Evolutionary conservation across 1,139 yeast species (phyloP).

Genomic region (Hemisphaericaspora lyxosophila): DNA sequence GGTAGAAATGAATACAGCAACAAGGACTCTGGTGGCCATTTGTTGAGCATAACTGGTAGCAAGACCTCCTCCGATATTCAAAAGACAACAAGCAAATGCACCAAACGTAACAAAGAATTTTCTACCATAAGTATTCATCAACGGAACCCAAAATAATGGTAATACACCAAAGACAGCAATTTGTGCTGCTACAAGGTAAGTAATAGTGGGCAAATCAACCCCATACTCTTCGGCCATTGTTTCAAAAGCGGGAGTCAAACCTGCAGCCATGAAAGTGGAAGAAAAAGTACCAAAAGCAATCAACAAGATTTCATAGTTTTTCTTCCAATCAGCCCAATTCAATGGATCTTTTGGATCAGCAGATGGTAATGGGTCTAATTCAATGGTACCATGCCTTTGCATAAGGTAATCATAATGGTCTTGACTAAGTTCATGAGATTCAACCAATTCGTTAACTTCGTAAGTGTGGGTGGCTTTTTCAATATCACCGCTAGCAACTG

Average conservation of each 20-base stretch:
- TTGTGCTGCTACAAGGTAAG: constrained; percentile 18
- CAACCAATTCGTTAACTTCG: constrained; percentile 6
- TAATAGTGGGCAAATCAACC: constrained; percentile 13
- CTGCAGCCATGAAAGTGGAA: constrained; percentile 20
- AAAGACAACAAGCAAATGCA: constrained; percentile 13
- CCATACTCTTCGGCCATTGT: constrained; percentile 15
- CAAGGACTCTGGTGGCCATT: constrained; percentile 18
- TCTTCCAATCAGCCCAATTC: constrained; percentile 18
- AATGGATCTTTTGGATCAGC: constrained; percentile 18
- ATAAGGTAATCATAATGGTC: constrained; percentile 16
- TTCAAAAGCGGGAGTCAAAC: constrained; percentile 18
- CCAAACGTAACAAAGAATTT: constrained; percentile 11
- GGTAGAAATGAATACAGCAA: constrained; percentile 15
- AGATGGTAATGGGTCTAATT: constrained; percentile 19
- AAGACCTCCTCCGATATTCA: constrained; percentile 18
- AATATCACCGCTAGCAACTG: constrained; percentile 5
- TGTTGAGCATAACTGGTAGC: constrained; percentile 16
- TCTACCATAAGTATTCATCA: constrained; percentile 19
- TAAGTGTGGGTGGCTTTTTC: constrained; percentile 9
- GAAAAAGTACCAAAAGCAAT: constrained; percentile 17
- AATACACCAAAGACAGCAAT: constrained; percentile 16
- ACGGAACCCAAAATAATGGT: constrained; percentile 18
- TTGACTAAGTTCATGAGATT: constrained; percentile 2
- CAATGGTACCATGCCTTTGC: constrained; percentile 16
- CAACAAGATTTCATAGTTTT: constrained; percentile 14